These are phyloP conservation scores for Zanthoxylum bungeanum DNA, from an alignment of 345 rosid species.

Conservation along the genomic window DNA sequence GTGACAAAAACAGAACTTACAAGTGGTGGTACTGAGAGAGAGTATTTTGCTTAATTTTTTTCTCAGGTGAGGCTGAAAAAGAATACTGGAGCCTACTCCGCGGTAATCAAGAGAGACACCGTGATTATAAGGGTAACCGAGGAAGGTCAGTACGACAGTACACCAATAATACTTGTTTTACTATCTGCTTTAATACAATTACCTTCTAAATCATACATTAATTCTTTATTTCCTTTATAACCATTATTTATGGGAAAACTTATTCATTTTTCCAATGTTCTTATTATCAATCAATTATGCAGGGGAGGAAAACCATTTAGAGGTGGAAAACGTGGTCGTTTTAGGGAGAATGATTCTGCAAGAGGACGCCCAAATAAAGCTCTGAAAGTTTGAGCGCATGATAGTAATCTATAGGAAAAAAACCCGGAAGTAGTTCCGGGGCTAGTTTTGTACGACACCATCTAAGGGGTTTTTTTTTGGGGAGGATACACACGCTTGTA, in stretches of 20 bases:
- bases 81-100: slow-evolving; percentile 78
- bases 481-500: too few relatives aligned
- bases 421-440: background rate
- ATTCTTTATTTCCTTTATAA: too few relatives aligned
- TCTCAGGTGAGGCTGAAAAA: slow-evolving; percentile 74
- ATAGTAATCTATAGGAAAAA: background rate
- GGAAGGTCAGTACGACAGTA: slow-evolving; percentile 85
- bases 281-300: slow-evolving; percentile 11
- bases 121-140: slow-evolving; percentile 49
- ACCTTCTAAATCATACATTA: background rate
- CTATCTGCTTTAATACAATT: background rate
- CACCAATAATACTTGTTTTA: background rate
- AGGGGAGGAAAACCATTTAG: slow-evolving; percentile 70
- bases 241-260: background rate
- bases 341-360: slow-evolving; percentile 44
- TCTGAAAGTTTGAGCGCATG: slow-evolving; percentile 39
- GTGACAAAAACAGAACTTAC: background rate
- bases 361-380: slow-evolving; percentile 63
- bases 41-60: background rate
- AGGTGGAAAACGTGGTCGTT: slow-evolving; percentile 66
- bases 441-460: background rate
- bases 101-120: slow-evolving; percentile 61
- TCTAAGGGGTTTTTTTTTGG: background rate
- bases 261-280: background rate
- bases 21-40: background rate